These are phyloP conservation scores for Saraca asoca DNA, from an alignment of 331 rosid species.

Conservation along the genomic window DNA sequence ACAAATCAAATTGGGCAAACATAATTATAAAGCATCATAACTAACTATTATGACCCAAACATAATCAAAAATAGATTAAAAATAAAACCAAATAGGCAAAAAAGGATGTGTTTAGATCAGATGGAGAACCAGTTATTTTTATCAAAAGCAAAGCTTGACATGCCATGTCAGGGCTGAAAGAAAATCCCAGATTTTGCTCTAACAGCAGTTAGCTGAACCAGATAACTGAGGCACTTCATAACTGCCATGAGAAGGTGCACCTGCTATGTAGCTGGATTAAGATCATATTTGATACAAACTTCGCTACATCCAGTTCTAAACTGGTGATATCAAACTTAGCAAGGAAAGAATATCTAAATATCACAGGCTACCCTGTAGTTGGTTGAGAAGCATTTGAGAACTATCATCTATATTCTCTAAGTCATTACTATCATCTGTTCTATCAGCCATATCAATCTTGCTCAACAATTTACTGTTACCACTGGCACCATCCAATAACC, in stretches of 20 bases:
- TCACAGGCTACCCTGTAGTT: slow-evolving; percentile 49
- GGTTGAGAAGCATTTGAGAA: slow-evolving; percentile 57
- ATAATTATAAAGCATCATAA: too few species aligned
- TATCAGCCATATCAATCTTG: slow-evolving; percentile 34
- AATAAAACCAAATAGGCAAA: too few species aligned
- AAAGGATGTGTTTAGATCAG: too few species aligned
- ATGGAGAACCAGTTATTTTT: too few species aligned
- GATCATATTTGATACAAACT: slow-evolving; percentile 20
- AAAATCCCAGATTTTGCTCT: not conserved
- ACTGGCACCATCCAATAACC: slow-evolving; percentile 42
- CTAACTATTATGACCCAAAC: too few species aligned
- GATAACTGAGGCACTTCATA: slow-evolving; percentile 5
- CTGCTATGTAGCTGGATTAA: slow-evolving; percentile 16
- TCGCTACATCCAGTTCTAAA: not conserved
- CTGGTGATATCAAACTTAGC: not conserved
- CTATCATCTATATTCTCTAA: slow-evolving; percentile 43
- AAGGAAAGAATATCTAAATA: slow-evolving; percentile 10
- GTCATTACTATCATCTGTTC: slow-evolving; percentile 26
- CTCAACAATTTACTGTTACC: slow-evolving; percentile 28
- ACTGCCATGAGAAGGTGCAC: not conserved
- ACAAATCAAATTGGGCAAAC: too few species aligned
- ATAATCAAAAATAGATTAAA: too few species aligned
- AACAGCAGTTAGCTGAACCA: not conserved
- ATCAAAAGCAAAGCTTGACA: too few species aligned
- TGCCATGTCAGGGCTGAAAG: too few species aligned